phyloP scores from a whole-genome alignment of 306 rosid species.

The Rosa multiflora region DNA sequence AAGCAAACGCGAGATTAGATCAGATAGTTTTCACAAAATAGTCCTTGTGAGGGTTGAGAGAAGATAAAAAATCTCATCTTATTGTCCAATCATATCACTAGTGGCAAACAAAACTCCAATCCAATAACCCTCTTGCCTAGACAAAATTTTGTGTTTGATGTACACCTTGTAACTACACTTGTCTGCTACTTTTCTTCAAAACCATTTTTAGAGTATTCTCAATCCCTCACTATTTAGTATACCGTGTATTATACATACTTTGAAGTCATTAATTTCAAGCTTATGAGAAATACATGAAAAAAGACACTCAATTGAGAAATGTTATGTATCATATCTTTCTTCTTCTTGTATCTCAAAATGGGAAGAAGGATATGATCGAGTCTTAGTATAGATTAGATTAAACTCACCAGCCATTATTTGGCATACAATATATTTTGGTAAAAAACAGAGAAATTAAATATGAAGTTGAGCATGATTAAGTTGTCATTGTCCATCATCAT shows the following conservation, averaged over 20 bases:
- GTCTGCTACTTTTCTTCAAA: background rate
- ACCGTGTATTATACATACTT: background rate
- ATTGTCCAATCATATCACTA: background rate
- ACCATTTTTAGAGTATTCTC: background rate
- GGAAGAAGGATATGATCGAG: background rate
- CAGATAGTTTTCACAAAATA: background rate
- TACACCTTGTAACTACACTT: conserved; percentile 3
- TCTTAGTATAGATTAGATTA: background rate
- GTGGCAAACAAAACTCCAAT: conserved; percentile 4
- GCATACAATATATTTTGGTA: background rate
- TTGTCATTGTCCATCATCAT: conserved; percentile 26
- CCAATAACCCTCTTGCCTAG: background rate
- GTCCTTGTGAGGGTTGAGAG: background rate
- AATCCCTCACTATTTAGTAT: background rate
- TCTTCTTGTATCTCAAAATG: too few relatives aligned
- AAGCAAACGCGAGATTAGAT: background rate
- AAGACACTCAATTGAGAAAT: too few relatives aligned
- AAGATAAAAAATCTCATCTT: background rate
- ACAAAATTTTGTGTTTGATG: background rate
- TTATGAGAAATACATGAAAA: background rate
- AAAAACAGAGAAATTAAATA: background rate
- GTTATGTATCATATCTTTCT: too few relatives aligned
- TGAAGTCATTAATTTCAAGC: background rate
- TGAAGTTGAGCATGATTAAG: conserved; percentile 9
- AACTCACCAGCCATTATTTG: too few relatives aligned